phyloP scores from a whole-genome alignment of 2,329 filamentous ascomycete species.

The Phyllosticta citribraziliensis region DNA sequence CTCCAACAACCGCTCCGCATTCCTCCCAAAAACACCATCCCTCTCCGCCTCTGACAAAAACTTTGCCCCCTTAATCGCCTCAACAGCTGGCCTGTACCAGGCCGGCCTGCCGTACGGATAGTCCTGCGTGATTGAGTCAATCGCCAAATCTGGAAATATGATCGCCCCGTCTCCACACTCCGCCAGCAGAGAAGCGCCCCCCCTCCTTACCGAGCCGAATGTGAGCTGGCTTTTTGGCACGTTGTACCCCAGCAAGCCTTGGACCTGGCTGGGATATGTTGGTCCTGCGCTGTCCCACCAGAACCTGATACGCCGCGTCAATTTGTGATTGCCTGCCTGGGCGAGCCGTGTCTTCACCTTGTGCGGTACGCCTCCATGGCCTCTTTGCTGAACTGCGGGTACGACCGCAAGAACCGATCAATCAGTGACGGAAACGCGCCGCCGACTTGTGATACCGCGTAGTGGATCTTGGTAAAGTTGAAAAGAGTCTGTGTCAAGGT shows the following conservation, averaged over 20 bases:
- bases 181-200: background rate
- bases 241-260: slow-evolving; percentile 24
- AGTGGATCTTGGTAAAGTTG: slow-evolving; percentile 22
- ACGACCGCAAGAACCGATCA: background rate
- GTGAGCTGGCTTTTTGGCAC: slow-evolving; percentile 23
- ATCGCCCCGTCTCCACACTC: slow-evolving; percentile 5
- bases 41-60: slow-evolving; percentile 18
- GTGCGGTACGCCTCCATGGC: background rate
- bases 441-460: slow-evolving; percentile 11
- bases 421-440: background rate
- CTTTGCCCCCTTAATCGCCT: slow-evolving; percentile 18
- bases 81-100: slow-evolving; percentile 25
- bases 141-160: background rate
- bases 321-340: background rate
- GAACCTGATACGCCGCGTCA: slow-evolving; percentile 12
- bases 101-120: slow-evolving; percentile 30
- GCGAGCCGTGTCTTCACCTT: background rate
- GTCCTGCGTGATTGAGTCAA: slow-evolving; percentile 15
- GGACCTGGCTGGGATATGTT: slow-evolving; percentile 27
- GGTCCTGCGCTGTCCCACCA: slow-evolving; percentile 31
- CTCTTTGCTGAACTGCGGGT: background rate
- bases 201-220: slow-evolving; percentile 26
- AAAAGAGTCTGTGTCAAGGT: slow-evolving; percentile 21
- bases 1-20: slow-evolving; percentile 20
- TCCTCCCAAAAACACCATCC: slow-evolving; percentile 20